Conservation (phyloP, 768 basidiomycete species). For the Tylopilus cervinicoccineus region DNA sequence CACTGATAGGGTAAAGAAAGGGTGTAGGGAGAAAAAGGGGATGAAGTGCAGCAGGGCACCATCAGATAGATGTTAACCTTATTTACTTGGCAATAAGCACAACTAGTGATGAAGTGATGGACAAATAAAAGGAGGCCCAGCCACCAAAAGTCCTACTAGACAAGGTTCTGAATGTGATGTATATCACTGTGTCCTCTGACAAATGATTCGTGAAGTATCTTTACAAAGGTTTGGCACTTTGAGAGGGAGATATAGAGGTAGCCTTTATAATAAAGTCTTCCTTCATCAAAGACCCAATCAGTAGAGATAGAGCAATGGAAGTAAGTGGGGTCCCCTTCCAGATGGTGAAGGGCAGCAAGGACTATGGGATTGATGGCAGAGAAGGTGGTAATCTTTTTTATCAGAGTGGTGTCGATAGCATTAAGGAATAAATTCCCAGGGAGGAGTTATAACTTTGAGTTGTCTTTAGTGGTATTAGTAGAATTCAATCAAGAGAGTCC, state of each 20-base stretch:
- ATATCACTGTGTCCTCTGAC: no score
- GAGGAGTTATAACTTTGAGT: no score
- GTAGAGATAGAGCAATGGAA: no score
- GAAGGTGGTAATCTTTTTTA: no score
- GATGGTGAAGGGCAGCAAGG: no score
- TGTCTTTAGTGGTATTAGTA: no score
- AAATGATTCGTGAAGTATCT: no score
- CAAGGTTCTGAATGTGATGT: background rate
- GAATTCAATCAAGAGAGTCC: no score
- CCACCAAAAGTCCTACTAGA: background rate
- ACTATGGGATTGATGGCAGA: no score
- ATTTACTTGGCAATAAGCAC: background rate
- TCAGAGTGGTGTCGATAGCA: no score
- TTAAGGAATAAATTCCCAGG: no score
- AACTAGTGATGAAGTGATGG: background rate
- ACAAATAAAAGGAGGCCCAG: background rate
- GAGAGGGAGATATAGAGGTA: background rate
- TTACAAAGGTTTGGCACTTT: background rate
- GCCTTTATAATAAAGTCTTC: background rate
- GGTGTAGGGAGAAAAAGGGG: background rate
- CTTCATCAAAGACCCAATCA: background rate
- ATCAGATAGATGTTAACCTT: background rate
- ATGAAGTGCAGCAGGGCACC: background rate
- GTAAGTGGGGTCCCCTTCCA: no score
- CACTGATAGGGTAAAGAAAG: background rate